Conservation (phyloP, 176 grass and related monocot species). For the Chrysopogon serrulatus region DNA sequence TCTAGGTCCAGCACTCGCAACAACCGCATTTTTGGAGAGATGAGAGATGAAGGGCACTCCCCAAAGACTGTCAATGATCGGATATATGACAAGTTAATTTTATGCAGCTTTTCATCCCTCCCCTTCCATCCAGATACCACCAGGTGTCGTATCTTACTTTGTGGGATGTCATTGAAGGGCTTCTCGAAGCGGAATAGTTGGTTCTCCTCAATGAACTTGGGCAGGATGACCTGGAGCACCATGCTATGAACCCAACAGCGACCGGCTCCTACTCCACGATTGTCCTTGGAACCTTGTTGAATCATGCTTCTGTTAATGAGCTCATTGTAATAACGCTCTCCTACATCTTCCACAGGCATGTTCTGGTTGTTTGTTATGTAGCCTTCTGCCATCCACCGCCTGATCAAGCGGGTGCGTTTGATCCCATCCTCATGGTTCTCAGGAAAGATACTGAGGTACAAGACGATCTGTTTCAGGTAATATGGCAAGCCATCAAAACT, state of each 20-base stretch:
- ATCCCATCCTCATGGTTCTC: conserved; percentile 53
- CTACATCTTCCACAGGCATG: conserved; percentile 32
- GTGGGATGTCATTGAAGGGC: background rate
- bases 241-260: conserved; percentile 30
- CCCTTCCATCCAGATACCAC: conserved; percentile 26
- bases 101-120: too few species aligned
- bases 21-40: conserved; percentile 19
- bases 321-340: too few species aligned
- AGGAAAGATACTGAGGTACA: conserved; percentile 53
- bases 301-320: conserved; percentile 47
- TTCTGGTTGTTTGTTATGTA: conserved; percentile 8
- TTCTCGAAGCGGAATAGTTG: conserved; percentile 12
- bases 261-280: background rate
- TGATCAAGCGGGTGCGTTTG: conserved; percentile 16
- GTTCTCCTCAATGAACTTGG: conserved; percentile 37
- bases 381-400: conserved; percentile 50
- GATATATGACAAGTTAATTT: background rate
- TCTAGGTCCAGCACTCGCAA: conserved; percentile 30
- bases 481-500: conserved; percentile 45
- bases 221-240: conserved; percentile 23
- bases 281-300: conserved; percentile 8
- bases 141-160: conserved; percentile 33
- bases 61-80: conserved; percentile 29
- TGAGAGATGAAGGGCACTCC: background rate
- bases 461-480: conserved; percentile 41